phyloP scores from a whole-genome alignment of 2,329 filamentous ascomycete species.

The Chaetomium globosum region DNA sequence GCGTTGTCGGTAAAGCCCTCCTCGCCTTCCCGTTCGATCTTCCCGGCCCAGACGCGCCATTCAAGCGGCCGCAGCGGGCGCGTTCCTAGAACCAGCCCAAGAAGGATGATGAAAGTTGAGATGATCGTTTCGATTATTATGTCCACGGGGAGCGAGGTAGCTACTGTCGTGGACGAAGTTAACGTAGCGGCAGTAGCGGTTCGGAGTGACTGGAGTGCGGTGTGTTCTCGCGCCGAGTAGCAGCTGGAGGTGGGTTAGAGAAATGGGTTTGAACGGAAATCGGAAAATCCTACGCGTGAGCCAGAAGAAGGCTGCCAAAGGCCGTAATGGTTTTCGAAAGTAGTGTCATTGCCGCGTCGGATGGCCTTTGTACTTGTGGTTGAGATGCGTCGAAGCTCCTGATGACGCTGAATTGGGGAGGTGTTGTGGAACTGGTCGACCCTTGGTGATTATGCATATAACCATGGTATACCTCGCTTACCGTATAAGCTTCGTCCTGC shows the following conservation, averaged over 20 bases:
- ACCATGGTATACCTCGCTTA: background rate
- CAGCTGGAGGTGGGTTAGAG: constrained; percentile 60
- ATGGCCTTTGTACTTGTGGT: background rate
- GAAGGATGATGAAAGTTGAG: constrained; percentile 76
- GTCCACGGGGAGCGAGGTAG: constrained; percentile 71
- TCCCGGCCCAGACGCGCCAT: constrained; percentile 79
- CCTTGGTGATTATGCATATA: background rate
- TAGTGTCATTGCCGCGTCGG: constrained; percentile 62
- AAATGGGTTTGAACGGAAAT: constrained; percentile 24
- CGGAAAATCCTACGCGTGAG: constrained; percentile 72
- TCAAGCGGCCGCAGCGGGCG: constrained; percentile 81
- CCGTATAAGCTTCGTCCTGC: too few relatives aligned
- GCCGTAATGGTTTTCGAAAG: constrained; percentile 70
- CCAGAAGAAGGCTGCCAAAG: constrained; percentile 75
- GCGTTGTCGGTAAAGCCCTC: constrained; percentile 58
- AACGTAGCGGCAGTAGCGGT: constrained; percentile 51
- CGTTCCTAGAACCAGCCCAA: constrained; percentile 78
- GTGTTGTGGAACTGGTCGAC: background rate
- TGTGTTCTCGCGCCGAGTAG: constrained; percentile 95
- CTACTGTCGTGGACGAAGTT: constrained; percentile 47
- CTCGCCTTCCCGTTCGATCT: constrained; percentile 76
- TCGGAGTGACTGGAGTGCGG: constrained; percentile 66
- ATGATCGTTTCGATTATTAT: constrained; percentile 84
- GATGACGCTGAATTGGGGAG: background rate
- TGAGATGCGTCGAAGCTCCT: constrained; percentile 7